Percentiles rank a stretch among this genome's conserved stretches.
Evolutionary conservation across 768 basidiomycete species (phyloP).

Genomic region (Favolaschia claudopus): DNA sequence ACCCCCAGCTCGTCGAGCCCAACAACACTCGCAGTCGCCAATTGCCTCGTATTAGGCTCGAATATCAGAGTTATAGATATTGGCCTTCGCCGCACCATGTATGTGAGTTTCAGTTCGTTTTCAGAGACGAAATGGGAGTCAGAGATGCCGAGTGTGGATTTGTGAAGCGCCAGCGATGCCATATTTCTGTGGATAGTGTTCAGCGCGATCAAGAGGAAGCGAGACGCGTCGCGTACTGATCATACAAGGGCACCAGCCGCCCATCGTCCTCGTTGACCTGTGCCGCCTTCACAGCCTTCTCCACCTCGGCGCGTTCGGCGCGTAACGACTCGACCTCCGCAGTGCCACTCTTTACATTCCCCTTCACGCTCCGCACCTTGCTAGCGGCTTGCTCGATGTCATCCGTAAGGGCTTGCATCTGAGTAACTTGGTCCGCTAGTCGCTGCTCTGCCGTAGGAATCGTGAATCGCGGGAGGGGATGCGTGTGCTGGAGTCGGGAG

Average conservation of each 20-base stretch:
- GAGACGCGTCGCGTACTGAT: constrained; percentile 58
- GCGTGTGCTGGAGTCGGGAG: constrained; percentile 79
- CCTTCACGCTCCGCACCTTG: constrained; percentile 61
- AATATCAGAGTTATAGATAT: constrained; percentile 70
- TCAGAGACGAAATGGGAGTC: constrained; percentile 69
- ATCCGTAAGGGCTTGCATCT: constrained; percentile 82
- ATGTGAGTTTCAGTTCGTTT: constrained; percentile 79
- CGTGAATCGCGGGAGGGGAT: constrained; percentile 83
- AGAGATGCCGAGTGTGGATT: constrained; percentile 64
- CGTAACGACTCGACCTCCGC: constrained; percentile 65
- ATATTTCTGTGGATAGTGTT: constrained; percentile 58
- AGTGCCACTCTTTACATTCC: constrained; percentile 63
- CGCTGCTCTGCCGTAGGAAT: constrained; percentile 76
- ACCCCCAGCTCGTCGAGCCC: constrained; percentile 60
- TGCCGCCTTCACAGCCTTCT: constrained; percentile 68
- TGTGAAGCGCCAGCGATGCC: constrained; percentile 71
- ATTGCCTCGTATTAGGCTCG: constrained; percentile 69
- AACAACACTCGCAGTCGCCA: constrained; percentile 65
- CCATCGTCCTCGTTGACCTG: constrained; percentile 70
- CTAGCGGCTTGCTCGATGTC: constrained; percentile 62
- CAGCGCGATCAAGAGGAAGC: not conserved
- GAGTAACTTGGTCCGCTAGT: constrained; percentile 75
- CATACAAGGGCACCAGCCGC: constrained; percentile 68
- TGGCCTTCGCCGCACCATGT: constrained; percentile 52
- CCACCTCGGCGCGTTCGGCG: constrained; percentile 70